Conservation (phyloP, 106 monocot species). For the Phalaenopsis equestris region DNA sequence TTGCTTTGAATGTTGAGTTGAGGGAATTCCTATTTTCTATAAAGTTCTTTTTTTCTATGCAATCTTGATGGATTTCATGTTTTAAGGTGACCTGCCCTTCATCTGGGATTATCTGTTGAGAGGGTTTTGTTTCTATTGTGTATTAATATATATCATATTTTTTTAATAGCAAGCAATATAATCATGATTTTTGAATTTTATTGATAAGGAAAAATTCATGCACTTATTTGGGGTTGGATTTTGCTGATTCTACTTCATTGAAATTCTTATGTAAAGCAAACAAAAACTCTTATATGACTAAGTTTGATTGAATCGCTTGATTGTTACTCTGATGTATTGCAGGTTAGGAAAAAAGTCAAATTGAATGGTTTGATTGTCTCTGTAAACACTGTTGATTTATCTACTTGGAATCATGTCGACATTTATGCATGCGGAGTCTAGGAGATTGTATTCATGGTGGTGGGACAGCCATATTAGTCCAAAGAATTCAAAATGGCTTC, state of each 20-base stretch:
- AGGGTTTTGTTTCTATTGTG: too few relatives aligned
- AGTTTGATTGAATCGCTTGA: neutral
- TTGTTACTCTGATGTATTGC: neutral
- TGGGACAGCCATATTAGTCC: constrained; percentile 95
- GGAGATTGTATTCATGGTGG: constrained; percentile 90
- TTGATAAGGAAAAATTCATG: neutral
- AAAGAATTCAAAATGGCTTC: constrained; percentile 97
- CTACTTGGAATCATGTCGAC: constrained; percentile 41
- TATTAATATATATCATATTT: too few relatives aligned
- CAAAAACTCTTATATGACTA: neutral
- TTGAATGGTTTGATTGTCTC: neutral
- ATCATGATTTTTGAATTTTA: too few relatives aligned
- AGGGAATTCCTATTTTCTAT: too few relatives aligned
- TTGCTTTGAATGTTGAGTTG: too few relatives aligned
- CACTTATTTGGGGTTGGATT: neutral
- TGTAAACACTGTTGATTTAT: neutral
- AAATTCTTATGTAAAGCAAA: neutral
- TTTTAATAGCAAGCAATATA: too few relatives aligned
- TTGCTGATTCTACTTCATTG: neutral
- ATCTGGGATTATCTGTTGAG: too few relatives aligned
- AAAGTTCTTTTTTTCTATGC: too few relatives aligned
- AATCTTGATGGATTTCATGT: too few relatives aligned
- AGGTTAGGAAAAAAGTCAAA: neutral
- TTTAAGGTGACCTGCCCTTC: too few relatives aligned
- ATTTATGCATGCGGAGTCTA: constrained; percentile 47